These are phyloP conservation scores for Saccharomyces kudriavzevii DNA, from an alignment of 805 yeast genomes.

Conservation along the genomic window DNA sequence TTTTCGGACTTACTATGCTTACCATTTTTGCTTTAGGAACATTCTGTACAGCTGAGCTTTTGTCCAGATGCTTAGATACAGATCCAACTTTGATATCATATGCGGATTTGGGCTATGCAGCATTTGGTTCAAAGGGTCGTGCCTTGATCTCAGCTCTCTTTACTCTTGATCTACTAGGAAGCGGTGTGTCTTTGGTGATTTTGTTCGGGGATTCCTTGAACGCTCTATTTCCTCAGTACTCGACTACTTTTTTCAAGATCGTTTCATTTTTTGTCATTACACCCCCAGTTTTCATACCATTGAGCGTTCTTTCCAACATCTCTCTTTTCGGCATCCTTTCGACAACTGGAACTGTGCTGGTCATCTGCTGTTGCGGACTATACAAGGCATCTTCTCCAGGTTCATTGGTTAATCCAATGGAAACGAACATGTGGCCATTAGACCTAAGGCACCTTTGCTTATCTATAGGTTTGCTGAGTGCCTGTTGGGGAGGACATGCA, in stretches of 20 bases:
- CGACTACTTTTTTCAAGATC: conserved; percentile 52
- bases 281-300: conserved; percentile 75
- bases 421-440: conserved; percentile 60
- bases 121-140: conserved; percentile 72
- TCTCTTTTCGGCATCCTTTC: conserved; percentile 64
- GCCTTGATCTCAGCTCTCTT: conserved; percentile 64
- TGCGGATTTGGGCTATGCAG: conserved; percentile 83
- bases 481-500: conserved; percentile 83
- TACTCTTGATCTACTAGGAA: conserved; percentile 69
- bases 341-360: conserved; percentile 54
- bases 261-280: conserved; percentile 63
- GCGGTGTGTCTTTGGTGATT: conserved; percentile 73
- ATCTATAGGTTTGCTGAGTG: conserved; percentile 60
- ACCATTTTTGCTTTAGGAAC: conserved; percentile 58
- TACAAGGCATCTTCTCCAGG: conserved; percentile 60
- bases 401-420: conserved; percentile 55
- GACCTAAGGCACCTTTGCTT: conserved; percentile 44
- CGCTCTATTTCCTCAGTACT: conserved; percentile 51
- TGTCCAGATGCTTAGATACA: conserved; percentile 70
- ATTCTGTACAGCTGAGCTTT: conserved; percentile 65
- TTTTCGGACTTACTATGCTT: conserved; percentile 54
- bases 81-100: conserved; percentile 77
- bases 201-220: conserved; percentile 79
- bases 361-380: conserved; percentile 58
- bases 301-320: conserved; percentile 61